Base-by-base conservation (phyloP, 345 rosid genomes). In the Crucihimalaya himalaica region DNA sequence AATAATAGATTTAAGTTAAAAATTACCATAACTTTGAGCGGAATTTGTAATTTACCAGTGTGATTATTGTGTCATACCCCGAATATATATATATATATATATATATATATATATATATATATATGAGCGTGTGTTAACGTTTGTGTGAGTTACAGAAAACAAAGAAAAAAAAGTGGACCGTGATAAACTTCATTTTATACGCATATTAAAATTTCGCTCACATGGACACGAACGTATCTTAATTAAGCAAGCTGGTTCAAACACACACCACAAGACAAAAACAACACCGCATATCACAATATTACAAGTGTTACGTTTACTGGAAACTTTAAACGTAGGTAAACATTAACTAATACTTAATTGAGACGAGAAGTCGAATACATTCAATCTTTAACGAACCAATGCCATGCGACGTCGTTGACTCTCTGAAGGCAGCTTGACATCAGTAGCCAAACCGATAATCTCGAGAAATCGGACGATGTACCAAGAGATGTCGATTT, bases 371-470 rank as follows among this genome's bases (percentile, higher is more conserved):
- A 59, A 16, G 8, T 59, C 9, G 20, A 37, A 6, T 16, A 8
- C 3, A 5, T 28, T 43, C 60, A 8, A 48, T 50, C 31, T 61
- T 68, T 40, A 76, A 62, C 63, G 79, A 62, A 35, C 75, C 42
- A 69, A 34, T 9, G 76, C 76, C 80, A 77, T 71, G 31, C 80
- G 76, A 48, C 76, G 76, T 29, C 72, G 66, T 58, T 77, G 80
- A 32, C 40, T 57, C 48, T 77, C 76, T 12, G 80, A 56, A 29
- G 80, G 76, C 7, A 77, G 28, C 63, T 77, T 77, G 20, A 77
- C 80, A 51, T 77, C 80, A 39, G 80, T 77, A 65, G 80, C 80
- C 31, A 77, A 71, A 10, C 80, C 76, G 32, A 77, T 64, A 16
- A 65, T 63, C 48, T 77, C 80, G 55, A 77, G 80, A 42, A 71